Percentiles rank a stretch among this genome's conserved stretches.
phyloP scores from a whole-genome alignment of 768 basidiomycete genomes.

The Serendipita sp. region DNA sequence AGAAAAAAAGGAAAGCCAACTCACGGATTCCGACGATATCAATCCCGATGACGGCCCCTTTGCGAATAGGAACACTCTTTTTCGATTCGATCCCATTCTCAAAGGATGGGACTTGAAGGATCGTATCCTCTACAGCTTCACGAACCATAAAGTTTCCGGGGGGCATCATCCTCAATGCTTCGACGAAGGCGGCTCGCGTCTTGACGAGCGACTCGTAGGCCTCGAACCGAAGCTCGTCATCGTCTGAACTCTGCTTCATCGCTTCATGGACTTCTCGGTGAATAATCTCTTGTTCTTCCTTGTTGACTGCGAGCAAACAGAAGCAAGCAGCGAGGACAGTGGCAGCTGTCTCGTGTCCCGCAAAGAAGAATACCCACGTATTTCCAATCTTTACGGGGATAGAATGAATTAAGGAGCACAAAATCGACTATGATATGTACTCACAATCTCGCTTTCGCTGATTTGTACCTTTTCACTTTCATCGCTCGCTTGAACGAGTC shows the following conservation, averaged over 20 bases:
- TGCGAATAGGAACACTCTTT: constrained; percentile 10
- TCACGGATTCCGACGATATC: constrained; percentile 36
- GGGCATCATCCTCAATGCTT: constrained; percentile 21
- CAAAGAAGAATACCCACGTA: constrained; percentile 11
- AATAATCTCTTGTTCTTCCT: constrained; percentile 19
- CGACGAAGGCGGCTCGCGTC: constrained; percentile 16
- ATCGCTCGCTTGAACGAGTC: constrained; percentile 8
- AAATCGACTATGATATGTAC: background rate
- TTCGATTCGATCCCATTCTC: background rate
- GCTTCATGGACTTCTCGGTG: constrained; percentile 18
- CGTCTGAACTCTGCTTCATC: constrained; percentile 9
- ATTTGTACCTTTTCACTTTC: constrained; percentile 6
- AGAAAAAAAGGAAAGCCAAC: constrained; percentile 11
- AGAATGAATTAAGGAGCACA: background rate
- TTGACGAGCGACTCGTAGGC: constrained; percentile 19
- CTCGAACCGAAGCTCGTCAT: constrained; percentile 9
- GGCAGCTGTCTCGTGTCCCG: constrained; percentile 20
- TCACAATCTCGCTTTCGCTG: constrained; percentile 10
- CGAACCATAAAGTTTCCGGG: background rate
- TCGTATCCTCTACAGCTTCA: constrained; percentile 15
- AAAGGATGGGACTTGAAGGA: constrained; percentile 13
- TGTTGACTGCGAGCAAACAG: constrained; percentile 18
- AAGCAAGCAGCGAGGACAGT: constrained; percentile 20
- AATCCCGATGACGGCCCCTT: constrained; percentile 18
- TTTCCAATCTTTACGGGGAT: constrained; percentile 9